Percentiles rank a stretch among this genome's conserved stretches.
Conservation (phyloP, 768 basidiomycete genomes). For the Arthromyces matolae region DNA sequence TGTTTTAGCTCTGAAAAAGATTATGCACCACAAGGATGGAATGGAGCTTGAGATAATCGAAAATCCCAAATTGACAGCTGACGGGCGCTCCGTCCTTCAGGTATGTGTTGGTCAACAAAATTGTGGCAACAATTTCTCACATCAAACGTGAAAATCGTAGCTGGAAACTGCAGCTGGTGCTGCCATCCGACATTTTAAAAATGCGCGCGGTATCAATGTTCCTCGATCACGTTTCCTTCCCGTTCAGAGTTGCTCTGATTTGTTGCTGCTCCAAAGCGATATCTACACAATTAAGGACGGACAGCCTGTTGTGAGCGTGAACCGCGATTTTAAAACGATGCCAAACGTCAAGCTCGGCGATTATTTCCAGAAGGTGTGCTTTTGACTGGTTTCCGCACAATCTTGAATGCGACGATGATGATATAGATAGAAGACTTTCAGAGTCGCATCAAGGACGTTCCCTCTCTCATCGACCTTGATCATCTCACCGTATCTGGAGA, state of each 20-base stretch:
- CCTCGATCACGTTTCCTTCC: slow-evolving; percentile 80
- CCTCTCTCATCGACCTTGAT: slow-evolving; percentile 73
- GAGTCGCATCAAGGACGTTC: slow-evolving; percentile 78
- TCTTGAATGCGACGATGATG: slow-evolving; percentile 23
- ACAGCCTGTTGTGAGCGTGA: slow-evolving; percentile 61
- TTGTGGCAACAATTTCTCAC: neutral
- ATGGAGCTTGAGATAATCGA: slow-evolving; percentile 80
- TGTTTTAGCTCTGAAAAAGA: slow-evolving; percentile 61
- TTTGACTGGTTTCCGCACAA: slow-evolving; percentile 21
- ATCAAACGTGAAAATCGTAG: no score
- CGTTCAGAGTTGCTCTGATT: slow-evolving; percentile 66
- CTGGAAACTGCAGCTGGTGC: slow-evolving; percentile 80
- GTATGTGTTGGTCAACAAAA: slow-evolving; percentile 16
- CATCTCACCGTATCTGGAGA: slow-evolving; percentile 80
- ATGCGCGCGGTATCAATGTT: slow-evolving; percentile 77
- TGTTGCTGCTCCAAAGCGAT: slow-evolving; percentile 73
- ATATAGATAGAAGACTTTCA: slow-evolving; percentile 66
- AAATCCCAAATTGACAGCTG: slow-evolving; percentile 67
- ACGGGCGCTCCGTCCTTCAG: slow-evolving; percentile 70
- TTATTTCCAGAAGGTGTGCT: slow-evolving; percentile 73
- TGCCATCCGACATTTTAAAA: slow-evolving; percentile 78
- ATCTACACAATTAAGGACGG: slow-evolving; percentile 76
- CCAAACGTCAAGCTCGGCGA: slow-evolving; percentile 85
- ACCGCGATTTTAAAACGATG: slow-evolving; percentile 59
- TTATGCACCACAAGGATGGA: slow-evolving; percentile 62